Evolutionary conservation across 1,284 basidiomycete species (phyloP), one percentile per base, ranked within the genome.

Genomic region (Pterulicium gracile): DNA sequence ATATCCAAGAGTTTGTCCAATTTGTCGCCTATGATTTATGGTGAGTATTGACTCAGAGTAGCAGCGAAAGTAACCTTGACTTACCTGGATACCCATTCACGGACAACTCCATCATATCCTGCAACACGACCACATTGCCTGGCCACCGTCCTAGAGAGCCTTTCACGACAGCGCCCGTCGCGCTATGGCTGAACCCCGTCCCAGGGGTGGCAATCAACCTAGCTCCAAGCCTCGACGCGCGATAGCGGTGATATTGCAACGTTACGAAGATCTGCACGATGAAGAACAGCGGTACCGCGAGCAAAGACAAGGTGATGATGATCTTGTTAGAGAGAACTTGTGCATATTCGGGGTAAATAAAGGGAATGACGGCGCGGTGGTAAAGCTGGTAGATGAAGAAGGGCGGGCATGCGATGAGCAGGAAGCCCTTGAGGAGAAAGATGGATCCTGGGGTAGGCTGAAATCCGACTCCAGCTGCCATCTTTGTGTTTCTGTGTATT

Each of bases 51-150:
- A n/a, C n/a, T n/a, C n/a, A n/a, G 27, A 32, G 27, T 10, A 32
- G 27, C 61, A 62, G 42, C 24, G 21, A 12, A 39, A 41, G 44
- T 34, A 17, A 3, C 14, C 40, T 24, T 27, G 22, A 24, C 17
- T n/a, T 42, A 58, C 61, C 57, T 19, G 62, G 50, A 42, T 62
- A 63, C 19, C 56, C 52, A 5, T 47, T 58, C 41, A 58, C 54
- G 1, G 2, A 0, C 36, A 42, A 47, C 1, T 12, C 0, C 2
- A 56, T n/a, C 32, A 49, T 27, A 2, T 48, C 2, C 12, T 57
- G 4, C 23, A 63, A 13, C n/a, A 45, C 39, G 34, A 63, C 61
- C 22, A 56, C 18, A 49, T 58, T 63, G 42, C 58, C 58, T 1
- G 54, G 60, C 20, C 51, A 43, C 34, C 36, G 5, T 15, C 19